Evolutionary conservation across 352 stramenopile species (phyloP).

Genomic region (Globisporangium parvum): DNA sequence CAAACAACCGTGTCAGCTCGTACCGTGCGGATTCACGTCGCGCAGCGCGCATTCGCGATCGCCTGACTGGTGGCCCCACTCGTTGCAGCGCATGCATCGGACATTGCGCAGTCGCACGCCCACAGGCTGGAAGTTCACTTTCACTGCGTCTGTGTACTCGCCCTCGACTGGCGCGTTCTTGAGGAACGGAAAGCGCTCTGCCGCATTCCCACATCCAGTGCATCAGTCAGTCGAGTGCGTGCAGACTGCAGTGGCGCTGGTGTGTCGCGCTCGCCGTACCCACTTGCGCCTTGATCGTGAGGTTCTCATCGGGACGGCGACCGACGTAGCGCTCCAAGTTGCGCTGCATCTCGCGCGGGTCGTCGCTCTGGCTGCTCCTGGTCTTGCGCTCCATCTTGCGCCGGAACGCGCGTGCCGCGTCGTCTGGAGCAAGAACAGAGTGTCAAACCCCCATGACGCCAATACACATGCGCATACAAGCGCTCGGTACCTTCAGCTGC

Average conservation of each 20-base stretch:
- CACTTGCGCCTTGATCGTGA: slow-evolving; percentile 81
- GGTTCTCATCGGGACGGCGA: slow-evolving; percentile 48
- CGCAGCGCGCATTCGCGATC: slow-evolving; percentile 76
- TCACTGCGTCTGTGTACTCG: slow-evolving; percentile 72
- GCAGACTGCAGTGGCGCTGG: no score
- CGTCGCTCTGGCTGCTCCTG: slow-evolving; percentile 3
- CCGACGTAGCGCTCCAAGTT: slow-evolving; percentile 76
- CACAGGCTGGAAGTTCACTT: slow-evolving; percentile 86
- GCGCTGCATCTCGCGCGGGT: slow-evolving; percentile 22
- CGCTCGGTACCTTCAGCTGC: not conserved
- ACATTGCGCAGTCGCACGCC: slow-evolving; percentile 82
- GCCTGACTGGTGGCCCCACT: slow-evolving; percentile 82
- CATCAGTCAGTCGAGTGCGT: not conserved
- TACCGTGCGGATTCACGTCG: slow-evolving; percentile 70
- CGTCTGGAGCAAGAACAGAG: slow-evolving; percentile 22
- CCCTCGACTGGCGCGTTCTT: slow-evolving; percentile 86
- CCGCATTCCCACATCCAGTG: not conserved
- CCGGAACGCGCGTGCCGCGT: slow-evolving; percentile 63
- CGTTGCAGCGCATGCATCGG: slow-evolving; percentile 68
- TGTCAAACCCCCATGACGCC: not conserved
- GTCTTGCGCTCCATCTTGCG: slow-evolving; percentile 37
- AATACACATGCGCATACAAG: not conserved
- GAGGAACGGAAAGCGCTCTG: slow-evolving; percentile 84
- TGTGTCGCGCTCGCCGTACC: slow-evolving; percentile 11
- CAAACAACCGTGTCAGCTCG: not conserved